Percentiles rank a stretch among this genome's conserved stretches.
Conservation (phyloP, 1,284 basidiomycete genomes). For the Tilletiaria anomala region DNA sequence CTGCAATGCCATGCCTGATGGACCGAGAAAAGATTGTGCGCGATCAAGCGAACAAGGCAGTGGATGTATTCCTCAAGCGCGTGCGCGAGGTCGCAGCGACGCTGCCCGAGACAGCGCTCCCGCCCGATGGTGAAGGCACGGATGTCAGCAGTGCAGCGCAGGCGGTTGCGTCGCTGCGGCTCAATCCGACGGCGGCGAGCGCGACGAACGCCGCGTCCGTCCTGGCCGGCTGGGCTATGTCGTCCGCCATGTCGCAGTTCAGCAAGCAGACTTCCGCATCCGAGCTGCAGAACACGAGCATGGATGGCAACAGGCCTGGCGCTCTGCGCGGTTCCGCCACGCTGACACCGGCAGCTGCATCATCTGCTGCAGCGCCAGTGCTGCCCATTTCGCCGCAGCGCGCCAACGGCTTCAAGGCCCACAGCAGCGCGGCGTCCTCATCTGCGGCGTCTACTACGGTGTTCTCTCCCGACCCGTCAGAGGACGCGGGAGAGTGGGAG, state of each 20-base stretch:
- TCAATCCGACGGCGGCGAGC: background rate
- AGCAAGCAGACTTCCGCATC: slow-evolving; percentile 14
- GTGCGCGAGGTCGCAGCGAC: slow-evolving; percentile 12
- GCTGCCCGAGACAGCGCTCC: slow-evolving; percentile 21
- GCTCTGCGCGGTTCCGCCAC: no score
- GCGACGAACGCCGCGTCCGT: slow-evolving; percentile 5
- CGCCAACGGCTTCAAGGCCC: no score
- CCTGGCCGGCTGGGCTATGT: slow-evolving; percentile 26
- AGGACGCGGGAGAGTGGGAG: no score
- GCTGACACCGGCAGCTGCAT: background rate
- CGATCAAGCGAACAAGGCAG: slow-evolving; percentile 23
- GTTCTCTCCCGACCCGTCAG: no score
- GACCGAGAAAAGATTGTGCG: slow-evolving; percentile 32
- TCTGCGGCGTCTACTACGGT: no score
- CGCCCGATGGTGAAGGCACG: slow-evolving; percentile 7
- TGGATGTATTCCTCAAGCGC: slow-evolving; percentile 25
- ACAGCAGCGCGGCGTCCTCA: no score
- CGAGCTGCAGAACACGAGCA: background rate
- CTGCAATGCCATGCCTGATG: slow-evolving; percentile 27
- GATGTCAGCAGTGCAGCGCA: slow-evolving; percentile 6
- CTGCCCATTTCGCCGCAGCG: no score
- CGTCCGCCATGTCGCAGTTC: slow-evolving; percentile 29
- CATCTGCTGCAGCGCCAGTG: no score
- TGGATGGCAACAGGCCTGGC: background rate
- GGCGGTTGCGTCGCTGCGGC: slow-evolving; percentile 5